A percentile compares a stretch with the other conserved stretches of the same genome.
phyloP scores from a whole-genome alignment of 2,329 filamentous ascomycete genomes.

The Cladorrhinum sp. region DNA sequence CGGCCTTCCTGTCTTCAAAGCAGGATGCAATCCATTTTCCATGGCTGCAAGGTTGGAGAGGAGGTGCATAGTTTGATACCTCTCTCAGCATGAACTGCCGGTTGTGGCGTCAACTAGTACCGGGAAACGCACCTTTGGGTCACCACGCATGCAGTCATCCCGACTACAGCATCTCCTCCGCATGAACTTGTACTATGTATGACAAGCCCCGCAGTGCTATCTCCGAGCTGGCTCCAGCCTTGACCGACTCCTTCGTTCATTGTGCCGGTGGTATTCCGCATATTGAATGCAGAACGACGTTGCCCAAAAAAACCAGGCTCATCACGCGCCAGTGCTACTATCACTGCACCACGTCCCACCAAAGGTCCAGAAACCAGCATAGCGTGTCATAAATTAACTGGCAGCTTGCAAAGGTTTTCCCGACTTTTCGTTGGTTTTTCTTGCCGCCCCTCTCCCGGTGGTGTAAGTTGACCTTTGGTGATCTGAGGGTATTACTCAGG shows the following conservation, averaged over 20 bases:
- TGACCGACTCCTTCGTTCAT: neutral
- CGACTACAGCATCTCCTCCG: constrained; percentile 27
- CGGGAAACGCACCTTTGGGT: neutral
- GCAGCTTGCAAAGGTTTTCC: neutral
- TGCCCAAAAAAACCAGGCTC: neutral
- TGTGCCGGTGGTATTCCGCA: neutral
- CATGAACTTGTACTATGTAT: neutral
- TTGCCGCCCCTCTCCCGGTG: neutral
- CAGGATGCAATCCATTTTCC: too few relatives aligned
- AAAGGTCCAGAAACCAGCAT: neutral
- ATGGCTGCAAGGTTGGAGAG: too few relatives aligned
- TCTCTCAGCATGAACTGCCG: neutral
- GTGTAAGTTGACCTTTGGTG: neutral
- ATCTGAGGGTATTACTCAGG: neutral
- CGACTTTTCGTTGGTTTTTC: neutral
- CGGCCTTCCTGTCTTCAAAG: too few relatives aligned
- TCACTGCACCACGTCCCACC: neutral
- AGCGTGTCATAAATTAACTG: neutral
- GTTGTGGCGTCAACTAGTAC: neutral
- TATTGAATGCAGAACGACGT: neutral
- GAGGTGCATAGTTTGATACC: too few relatives aligned
- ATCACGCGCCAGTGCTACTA: neutral
- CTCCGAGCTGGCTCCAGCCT: neutral
- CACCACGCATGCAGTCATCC: constrained; percentile 23
- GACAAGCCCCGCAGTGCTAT: neutral